These are phyloP conservation scores for Marasmius tenuissimus DNA, from an alignment of 1,284 basidiomycete species.

Conservation along the genomic window DNA sequence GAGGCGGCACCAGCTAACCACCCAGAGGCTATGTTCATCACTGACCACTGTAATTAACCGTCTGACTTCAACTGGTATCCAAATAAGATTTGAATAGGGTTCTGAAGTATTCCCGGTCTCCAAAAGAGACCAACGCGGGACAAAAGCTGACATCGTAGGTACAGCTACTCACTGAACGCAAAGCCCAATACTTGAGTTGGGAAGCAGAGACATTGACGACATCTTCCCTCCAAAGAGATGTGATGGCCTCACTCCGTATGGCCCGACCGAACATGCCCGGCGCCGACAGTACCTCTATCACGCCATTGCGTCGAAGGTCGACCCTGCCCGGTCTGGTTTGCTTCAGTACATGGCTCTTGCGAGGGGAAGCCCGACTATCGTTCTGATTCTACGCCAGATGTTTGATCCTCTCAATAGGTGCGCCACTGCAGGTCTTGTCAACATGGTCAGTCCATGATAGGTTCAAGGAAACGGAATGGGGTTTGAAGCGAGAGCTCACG, in stretches of 20 bases:
- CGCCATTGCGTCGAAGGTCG: constrained; percentile 57
- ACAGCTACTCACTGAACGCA: constrained; percentile 28
- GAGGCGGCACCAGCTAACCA: constrained; percentile 48
- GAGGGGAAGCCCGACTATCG: constrained; percentile 24
- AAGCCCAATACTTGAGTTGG: constrained; percentile 66
- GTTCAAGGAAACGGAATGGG: neutral
- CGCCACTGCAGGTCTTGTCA: constrained; percentile 70
- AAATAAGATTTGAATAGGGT: constrained; percentile 49
- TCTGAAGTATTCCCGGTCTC: constrained; percentile 17
- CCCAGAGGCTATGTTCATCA: constrained; percentile 46
- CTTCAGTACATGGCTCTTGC: neutral
- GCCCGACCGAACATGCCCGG: constrained; percentile 57
- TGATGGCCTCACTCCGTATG: constrained; percentile 52
- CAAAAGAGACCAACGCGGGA: neutral
- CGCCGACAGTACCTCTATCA: constrained; percentile 45
- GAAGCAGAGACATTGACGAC: constrained; percentile 68
- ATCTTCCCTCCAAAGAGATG: constrained; percentile 60
- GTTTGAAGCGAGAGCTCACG: no score
- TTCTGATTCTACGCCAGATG: constrained; percentile 71
- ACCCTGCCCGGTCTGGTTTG: constrained; percentile 44
- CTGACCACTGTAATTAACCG: constrained; percentile 54
- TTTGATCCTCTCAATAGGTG: constrained; percentile 75
- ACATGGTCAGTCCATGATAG: constrained; percentile 19
- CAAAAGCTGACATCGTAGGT: neutral
- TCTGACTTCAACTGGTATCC: constrained; percentile 51